Percentiles rank a stretch among this genome's conserved stretches.
Conservation (phyloP, 1,284 basidiomycete genomes). For the Dichomitus squalens region DNA sequence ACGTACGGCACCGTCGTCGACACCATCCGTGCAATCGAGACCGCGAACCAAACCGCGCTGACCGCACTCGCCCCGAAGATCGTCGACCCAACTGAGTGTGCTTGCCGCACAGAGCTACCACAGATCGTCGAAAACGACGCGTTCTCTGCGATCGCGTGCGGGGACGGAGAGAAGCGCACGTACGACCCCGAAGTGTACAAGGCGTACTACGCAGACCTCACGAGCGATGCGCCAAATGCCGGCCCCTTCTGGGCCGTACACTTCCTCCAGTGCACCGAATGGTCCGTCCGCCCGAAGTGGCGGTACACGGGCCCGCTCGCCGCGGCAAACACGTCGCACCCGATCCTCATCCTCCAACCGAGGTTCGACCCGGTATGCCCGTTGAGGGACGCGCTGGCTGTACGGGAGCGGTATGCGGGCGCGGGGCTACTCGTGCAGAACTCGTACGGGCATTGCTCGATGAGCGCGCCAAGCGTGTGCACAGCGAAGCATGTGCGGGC, state of each 20-base stretch:
- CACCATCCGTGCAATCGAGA: slow-evolving; percentile 40
- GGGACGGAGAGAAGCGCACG: slow-evolving; percentile 38
- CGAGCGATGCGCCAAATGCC: slow-evolving; percentile 33
- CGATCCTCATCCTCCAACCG: slow-evolving; percentile 19
- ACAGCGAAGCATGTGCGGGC: slow-evolving; percentile 40
- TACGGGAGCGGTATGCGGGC: slow-evolving; percentile 17
- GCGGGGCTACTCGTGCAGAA: slow-evolving; percentile 24
- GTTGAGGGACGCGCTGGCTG: slow-evolving; percentile 15
- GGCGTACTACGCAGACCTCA: slow-evolving; percentile 33
- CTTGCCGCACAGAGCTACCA: slow-evolving; percentile 30
- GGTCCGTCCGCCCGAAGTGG: slow-evolving; percentile 20
- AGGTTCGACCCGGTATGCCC: slow-evolving; percentile 23
- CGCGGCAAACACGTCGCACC: slow-evolving; percentile 30
- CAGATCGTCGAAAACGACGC: slow-evolving; percentile 31
- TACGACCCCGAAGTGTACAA: slow-evolving; percentile 15
- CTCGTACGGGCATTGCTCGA: slow-evolving; percentile 41
- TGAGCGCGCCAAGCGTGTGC: slow-evolving; percentile 44
- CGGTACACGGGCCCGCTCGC: slow-evolving; percentile 21
- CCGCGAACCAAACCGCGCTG: slow-evolving; percentile 36
- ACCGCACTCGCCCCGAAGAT: slow-evolving; percentile 25
- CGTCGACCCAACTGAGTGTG: slow-evolving; percentile 26
- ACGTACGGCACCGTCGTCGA: slow-evolving; percentile 34
- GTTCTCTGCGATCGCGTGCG: slow-evolving; percentile 38
- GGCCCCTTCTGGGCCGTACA: slow-evolving; percentile 18
- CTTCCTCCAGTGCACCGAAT: slow-evolving; percentile 18